Percentiles rank a stretch among this genome's conserved stretches.
Conservation (phyloP, 495 filamentous ascomycete genomes). For the Penicillium coprophilum region DNA sequence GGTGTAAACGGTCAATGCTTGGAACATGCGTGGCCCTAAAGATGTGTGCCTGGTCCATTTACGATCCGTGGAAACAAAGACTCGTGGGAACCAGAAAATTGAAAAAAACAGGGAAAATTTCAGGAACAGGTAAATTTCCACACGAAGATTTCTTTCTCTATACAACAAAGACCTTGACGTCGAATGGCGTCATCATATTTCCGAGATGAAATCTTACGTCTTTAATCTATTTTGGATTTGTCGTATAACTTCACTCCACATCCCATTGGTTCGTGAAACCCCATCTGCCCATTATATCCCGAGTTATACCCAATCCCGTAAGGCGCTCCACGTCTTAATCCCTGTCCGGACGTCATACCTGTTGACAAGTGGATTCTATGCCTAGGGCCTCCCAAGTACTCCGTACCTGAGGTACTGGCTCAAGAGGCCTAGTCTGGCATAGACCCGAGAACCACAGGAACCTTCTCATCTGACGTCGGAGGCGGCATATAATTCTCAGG, state of each 20-base stretch:
- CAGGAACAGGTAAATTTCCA: constrained; percentile 8
- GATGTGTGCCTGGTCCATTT: background rate
- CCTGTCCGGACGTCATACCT: constrained; percentile 22
- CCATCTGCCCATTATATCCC: too few relatives aligned
- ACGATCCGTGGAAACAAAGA: constrained; percentile 24
- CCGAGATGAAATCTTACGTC: constrained; percentile 18
- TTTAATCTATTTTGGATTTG: constrained; percentile 32
- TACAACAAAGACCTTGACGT: constrained; percentile 14
- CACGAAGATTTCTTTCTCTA: too few relatives aligned
- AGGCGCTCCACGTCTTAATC: constrained; percentile 3
- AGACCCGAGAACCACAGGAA: constrained; percentile 5
- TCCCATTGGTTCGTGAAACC: too few relatives aligned
- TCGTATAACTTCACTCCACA: too few relatives aligned
- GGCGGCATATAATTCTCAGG: constrained; percentile 19
- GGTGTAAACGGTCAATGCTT: too few relatives aligned
- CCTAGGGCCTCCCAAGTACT: too few relatives aligned
- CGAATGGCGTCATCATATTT: constrained; percentile 18
- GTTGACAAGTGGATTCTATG: too few relatives aligned
- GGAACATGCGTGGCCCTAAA: too few relatives aligned
- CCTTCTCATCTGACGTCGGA: constrained; percentile 32
- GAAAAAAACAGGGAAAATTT: background rate
- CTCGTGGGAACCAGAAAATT: constrained; percentile 20
- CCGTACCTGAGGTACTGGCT: too few relatives aligned
- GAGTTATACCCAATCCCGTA: too few relatives aligned
- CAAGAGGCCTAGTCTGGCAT: background rate